phyloP scores from a whole-genome alignment of 352 stramenopile species.

The Globisporangium ultimum region DNA sequence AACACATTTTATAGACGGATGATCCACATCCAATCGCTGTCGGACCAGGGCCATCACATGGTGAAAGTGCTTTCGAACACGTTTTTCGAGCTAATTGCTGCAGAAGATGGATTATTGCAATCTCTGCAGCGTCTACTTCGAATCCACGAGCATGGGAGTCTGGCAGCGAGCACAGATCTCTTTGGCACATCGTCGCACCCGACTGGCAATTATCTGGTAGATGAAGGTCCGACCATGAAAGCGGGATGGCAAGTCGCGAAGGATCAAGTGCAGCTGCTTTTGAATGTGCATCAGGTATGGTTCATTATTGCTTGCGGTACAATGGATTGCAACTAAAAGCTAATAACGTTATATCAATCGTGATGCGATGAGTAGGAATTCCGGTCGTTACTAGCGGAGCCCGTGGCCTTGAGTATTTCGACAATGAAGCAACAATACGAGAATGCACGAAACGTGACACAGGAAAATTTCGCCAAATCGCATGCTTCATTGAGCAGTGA shows the following conservation, averaged over 20 bases:
- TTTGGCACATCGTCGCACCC: conserved; percentile 29
- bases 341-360: conserved; percentile 3
- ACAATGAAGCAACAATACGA: conserved; percentile 85
- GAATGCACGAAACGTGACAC: conserved; percentile 38
- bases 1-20: conserved; percentile 71
- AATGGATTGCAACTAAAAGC: not conserved
- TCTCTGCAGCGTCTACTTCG: conserved; percentile 56
- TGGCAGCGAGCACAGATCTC: conserved; percentile 27
- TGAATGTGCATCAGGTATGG: conserved; percentile 58
- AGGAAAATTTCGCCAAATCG: conserved; percentile 62
- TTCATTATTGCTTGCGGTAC: not conserved
- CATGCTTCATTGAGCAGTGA: conserved; percentile 50
- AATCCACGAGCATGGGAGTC: conserved; percentile 34
- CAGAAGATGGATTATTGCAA: conserved; percentile 48
- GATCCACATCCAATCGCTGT: conserved; percentile 64
- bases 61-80: conserved; percentile 46
- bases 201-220: conserved; percentile 15
- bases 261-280: conserved; percentile 55
- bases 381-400: conserved; percentile 65
- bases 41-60: conserved; percentile 59
- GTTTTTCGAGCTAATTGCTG: conserved; percentile 54
- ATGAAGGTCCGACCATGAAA: conserved; percentile 54
- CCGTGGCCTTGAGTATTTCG: conserved; percentile 60
- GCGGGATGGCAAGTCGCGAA: conserved; percentile 55
- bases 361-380: conserved; percentile 49